Evolutionary conservation across 2,329 filamentous ascomycete species (phyloP), one percentile per base, ranked within the genome.

Genomic region (Hypoxylon sp.): DNA sequence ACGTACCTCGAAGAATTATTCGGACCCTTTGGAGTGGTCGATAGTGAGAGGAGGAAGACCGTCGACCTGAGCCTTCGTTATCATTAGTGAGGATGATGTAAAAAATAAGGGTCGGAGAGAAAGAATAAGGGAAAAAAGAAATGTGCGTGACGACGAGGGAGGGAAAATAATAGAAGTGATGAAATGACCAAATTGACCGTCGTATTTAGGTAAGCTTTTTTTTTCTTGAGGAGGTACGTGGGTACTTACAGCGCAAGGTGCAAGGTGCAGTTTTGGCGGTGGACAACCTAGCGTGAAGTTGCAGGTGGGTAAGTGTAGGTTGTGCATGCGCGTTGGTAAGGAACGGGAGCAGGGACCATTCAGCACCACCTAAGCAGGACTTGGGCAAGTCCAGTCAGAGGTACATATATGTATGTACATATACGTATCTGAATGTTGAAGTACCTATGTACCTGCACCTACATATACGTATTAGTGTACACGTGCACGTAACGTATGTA

Each of bases 141-240:
- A 63, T 64, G 63, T 66, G 65, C 67, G 61, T 56, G 48, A 40
- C 33, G 49, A 54, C 40, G 11, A 28, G 44, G 49, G 49, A 44
- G 55, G 59, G 45, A 59, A 65, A 68, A 63, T 65, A 65, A 63
- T 61, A 22, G 58, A 62, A 55, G 65, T 68, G 65, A 65, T 68
- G 65, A 68, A 65, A 68, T 68, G 55, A 62, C 20, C 54, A 68
- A 68, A 65, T 63, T 48, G 52, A 55, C 24, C 51, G 58, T 58
- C 54, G 51, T 65, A 63, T 63, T 68, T 68, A 68, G 62, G 65
- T 66, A 68, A 65, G 65, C 62, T 50, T 45, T 20, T 58, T 45
- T 45, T 45, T 58, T 45, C 24, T 45, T 57, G 51, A 54, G 38
- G 46, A 50, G 26, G 49, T 61, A 58, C 58, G 16, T 50, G 38